phyloP scores from a whole-genome alignment of 805 yeast genomes.

The Torulaspora franciscae region DNA sequence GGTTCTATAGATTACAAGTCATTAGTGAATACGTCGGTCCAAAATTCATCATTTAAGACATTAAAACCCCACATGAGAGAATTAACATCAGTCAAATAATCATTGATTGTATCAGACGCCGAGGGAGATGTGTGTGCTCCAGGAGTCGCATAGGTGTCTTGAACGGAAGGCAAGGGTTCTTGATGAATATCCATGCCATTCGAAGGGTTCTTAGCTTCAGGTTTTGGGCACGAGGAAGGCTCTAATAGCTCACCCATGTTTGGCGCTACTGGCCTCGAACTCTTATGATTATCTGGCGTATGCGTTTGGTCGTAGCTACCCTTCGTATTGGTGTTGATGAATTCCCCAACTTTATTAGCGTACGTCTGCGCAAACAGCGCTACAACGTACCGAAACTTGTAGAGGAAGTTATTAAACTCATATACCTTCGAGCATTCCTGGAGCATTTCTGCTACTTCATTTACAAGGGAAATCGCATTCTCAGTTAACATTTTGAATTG shows the following conservation, averaged over 20 bases:
- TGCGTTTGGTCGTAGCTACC: background rate
- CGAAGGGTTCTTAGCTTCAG: background rate
- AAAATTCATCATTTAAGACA: conserved; percentile 63
- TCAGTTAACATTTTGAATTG: conserved; percentile 47
- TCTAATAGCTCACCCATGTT: background rate
- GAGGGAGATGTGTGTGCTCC: conserved; percentile 43
- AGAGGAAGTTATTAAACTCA: conserved; percentile 47
- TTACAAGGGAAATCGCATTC: conserved; percentile 37
- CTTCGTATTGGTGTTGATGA: conserved; percentile 2
- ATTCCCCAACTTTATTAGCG: conserved; percentile 45
- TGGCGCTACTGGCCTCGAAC: background rate
- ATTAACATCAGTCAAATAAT: conserved; percentile 34
- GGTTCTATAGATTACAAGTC: conserved; percentile 12
- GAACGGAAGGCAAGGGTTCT: conserved; percentile 5
- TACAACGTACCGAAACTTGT: conserved; percentile 51
- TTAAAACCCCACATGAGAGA: conserved; percentile 46
- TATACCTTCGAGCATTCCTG: conserved; percentile 33
- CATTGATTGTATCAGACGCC: conserved; percentile 29
- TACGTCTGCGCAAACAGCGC: conserved; percentile 60
- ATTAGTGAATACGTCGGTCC: conserved; percentile 47
- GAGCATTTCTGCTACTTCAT: conserved; percentile 23
- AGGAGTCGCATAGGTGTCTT: conserved; percentile 32
- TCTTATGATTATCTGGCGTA: background rate
- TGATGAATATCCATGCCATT: background rate
- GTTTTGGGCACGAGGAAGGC: background rate